Percentiles rank a stretch among this genome's conserved stretches.
Evolutionary conservation across 345 rosid genomes (phyloP).

Genomic region (Citrus australasica): DNA sequence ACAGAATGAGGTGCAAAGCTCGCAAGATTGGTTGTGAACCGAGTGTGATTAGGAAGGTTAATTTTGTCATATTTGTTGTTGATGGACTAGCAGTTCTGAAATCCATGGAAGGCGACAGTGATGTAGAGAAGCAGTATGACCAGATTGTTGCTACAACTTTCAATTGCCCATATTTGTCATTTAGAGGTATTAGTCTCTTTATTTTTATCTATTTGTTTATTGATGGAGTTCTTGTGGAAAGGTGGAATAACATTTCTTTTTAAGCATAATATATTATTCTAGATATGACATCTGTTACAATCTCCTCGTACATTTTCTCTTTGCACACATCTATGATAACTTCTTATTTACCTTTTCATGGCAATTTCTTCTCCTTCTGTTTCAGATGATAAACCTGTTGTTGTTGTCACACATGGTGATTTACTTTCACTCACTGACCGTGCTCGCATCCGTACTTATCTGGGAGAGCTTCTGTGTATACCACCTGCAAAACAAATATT

Average conservation of each 20-base stretch:
- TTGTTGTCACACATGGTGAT: slow-evolving; percentile 87
- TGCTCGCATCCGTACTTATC: slow-evolving; percentile 40
- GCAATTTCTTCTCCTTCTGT: not conserved
- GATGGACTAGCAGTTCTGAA: slow-evolving; percentile 54
- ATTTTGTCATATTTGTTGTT: slow-evolving; percentile 67
- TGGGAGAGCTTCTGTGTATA: slow-evolving; percentile 73
- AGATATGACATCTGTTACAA: not conserved
- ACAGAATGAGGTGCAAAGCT: slow-evolving; percentile 38
- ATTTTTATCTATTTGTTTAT: not conserved
- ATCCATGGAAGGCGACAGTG: slow-evolving; percentile 34
- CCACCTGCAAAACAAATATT: slow-evolving; percentile 70
- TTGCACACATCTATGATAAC: too few species aligned
- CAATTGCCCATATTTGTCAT: slow-evolving; percentile 56
- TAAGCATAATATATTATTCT: not conserved
- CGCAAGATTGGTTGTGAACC: slow-evolving; percentile 22
- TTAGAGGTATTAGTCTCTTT: slow-evolving; percentile 45
- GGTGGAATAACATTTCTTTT: not conserved
- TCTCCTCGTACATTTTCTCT: not conserved
- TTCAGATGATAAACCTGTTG: slow-evolving; percentile 80
- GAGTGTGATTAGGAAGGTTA: slow-evolving; percentile 42
- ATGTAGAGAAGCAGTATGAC: slow-evolving; percentile 24
- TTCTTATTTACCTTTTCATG: not conserved
- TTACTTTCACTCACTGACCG: slow-evolving; percentile 55
- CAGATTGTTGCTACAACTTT: slow-evolving; percentile 38
- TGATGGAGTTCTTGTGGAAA: not conserved